phyloP scores from a whole-genome alignment of 805 yeast species.

The Yarrowia sp. region DNA sequence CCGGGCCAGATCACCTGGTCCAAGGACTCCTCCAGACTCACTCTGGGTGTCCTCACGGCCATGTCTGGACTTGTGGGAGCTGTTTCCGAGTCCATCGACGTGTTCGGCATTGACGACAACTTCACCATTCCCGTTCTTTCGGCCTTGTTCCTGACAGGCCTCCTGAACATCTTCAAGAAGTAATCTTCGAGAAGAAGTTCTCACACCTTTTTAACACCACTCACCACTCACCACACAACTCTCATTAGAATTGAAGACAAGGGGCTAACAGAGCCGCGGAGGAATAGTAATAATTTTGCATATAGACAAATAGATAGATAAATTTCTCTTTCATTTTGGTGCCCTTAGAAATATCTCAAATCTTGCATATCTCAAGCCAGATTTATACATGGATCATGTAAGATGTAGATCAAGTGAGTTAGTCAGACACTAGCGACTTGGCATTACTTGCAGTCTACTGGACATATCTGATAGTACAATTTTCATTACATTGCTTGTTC shows the following conservation, averaged over 20 bases:
- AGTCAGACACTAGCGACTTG: no score
- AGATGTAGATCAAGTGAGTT: neutral
- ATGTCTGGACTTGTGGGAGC: conserved; percentile 84
- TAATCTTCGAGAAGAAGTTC: neutral
- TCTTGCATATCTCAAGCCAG: neutral
- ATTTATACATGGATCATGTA: conserved; percentile 2
- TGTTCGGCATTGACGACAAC: conserved; percentile 85
- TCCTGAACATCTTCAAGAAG: conserved; percentile 15
- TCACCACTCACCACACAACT: neutral
- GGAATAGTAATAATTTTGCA: conserved; percentile 17
- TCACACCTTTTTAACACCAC: neutral
- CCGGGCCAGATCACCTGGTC: conserved; percentile 72
- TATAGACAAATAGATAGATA: conserved; percentile 34
- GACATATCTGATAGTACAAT: neutral
- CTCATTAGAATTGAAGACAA: neutral
- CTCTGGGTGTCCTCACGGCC: conserved; percentile 60
- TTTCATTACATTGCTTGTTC: conserved; percentile 32
- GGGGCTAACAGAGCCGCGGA: neutral
- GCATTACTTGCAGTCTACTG: no score
- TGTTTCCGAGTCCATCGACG: conserved; percentile 80
- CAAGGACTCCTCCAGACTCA: conserved; percentile 63
- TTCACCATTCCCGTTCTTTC: conserved; percentile 92
- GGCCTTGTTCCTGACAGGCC: conserved; percentile 60
- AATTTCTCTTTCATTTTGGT: neutral
- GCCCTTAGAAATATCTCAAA: neutral